Conservation (phyloP, 2,329 filamentous ascomycete species). For the Apiospora pterosperma region DNA sequence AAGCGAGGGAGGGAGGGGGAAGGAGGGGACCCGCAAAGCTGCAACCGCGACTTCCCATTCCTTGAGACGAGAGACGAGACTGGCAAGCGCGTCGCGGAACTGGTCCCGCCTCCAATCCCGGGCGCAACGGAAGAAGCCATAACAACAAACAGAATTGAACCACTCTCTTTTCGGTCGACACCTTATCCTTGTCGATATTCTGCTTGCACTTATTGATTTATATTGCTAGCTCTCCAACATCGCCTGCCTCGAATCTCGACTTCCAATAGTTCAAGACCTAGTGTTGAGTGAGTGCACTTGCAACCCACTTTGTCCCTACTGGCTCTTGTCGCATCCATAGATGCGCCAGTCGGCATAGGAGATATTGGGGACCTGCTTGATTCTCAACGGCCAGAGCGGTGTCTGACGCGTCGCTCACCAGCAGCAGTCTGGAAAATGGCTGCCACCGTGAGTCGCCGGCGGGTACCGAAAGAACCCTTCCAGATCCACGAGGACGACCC, state of each 20-base stretch:
- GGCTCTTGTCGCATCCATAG: background rate
- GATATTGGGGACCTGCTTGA: background rate
- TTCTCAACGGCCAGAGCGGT: background rate
- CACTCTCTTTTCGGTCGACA: background rate
- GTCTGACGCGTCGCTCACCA: background rate
- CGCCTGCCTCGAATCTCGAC: background rate
- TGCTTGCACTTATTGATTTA: background rate
- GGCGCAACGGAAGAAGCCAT: constrained; percentile 1
- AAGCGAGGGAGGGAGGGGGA: too few species aligned
- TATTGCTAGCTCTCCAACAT: background rate
- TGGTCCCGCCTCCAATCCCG: background rate
- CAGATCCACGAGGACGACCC: constrained; percentile 31
- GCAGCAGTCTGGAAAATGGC: constrained; percentile 11
- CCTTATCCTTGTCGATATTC: background rate
- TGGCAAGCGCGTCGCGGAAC: background rate
- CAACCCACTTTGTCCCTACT: background rate
- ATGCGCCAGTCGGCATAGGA: background rate
- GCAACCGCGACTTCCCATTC: too few species aligned
- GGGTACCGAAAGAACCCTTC: constrained; percentile 29
- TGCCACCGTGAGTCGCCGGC: constrained; percentile 25
- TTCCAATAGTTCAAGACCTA: background rate
- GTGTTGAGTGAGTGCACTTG: background rate
- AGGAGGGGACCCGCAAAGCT: too few species aligned
- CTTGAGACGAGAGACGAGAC: too few species aligned
- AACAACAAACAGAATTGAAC: background rate